Percentiles rank a stretch among this genome's conserved stretches.
phyloP scores from a whole-genome alignment of 2,329 filamentous ascomycete genomes.

The Ophiostoma perfectum region DNA sequence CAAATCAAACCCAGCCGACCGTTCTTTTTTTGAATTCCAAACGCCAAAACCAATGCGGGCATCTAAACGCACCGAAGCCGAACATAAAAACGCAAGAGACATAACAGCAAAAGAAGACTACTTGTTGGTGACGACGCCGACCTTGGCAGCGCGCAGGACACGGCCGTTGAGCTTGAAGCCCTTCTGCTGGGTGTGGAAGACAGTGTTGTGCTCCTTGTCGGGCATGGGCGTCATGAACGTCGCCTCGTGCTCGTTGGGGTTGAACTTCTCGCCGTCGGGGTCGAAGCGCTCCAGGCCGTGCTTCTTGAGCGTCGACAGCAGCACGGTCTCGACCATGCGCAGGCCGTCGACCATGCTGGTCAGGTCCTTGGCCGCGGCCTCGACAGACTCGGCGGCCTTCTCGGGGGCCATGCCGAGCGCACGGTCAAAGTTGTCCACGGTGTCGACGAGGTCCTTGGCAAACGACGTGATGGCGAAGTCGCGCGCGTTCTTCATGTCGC shows the following conservation, averaged over 20 bases:
- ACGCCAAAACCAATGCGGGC: slow-evolving; percentile 19
- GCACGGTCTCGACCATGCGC: slow-evolving; percentile 88
- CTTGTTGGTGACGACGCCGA: slow-evolving; percentile 86
- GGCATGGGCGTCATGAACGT: slow-evolving; percentile 87
- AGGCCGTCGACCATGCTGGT: slow-evolving; percentile 78
- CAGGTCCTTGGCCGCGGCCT: slow-evolving; percentile 60
- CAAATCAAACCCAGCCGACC: not conserved
- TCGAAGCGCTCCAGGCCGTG: slow-evolving; percentile 89
- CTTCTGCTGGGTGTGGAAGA: slow-evolving; percentile 92
- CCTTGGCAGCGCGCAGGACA: slow-evolving; percentile 85
- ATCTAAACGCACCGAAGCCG: not conserved
- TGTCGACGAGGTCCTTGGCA: slow-evolving; percentile 89
- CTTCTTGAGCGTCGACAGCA: slow-evolving; percentile 84
- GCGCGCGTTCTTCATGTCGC: slow-evolving; percentile 79
- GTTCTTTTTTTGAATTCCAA: slow-evolving; percentile 2
- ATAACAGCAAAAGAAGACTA: slow-evolving; percentile 28
- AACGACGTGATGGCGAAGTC: slow-evolving; percentile 96
- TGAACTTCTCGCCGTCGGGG: slow-evolving; percentile 79
- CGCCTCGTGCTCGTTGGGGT: slow-evolving; percentile 94
- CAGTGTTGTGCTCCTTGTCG: slow-evolving; percentile 82
- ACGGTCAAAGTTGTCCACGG: slow-evolving; percentile 94
- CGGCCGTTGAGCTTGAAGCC: slow-evolving; percentile 91
- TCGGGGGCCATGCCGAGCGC: slow-evolving; percentile 73
- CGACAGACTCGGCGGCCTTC: slow-evolving; percentile 30
- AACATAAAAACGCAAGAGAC: not conserved